These are phyloP conservation scores for Globomyces sp. DNA, from an alignment of 371 early-diverging fungal genomes.

Conservation along the genomic window DNA sequence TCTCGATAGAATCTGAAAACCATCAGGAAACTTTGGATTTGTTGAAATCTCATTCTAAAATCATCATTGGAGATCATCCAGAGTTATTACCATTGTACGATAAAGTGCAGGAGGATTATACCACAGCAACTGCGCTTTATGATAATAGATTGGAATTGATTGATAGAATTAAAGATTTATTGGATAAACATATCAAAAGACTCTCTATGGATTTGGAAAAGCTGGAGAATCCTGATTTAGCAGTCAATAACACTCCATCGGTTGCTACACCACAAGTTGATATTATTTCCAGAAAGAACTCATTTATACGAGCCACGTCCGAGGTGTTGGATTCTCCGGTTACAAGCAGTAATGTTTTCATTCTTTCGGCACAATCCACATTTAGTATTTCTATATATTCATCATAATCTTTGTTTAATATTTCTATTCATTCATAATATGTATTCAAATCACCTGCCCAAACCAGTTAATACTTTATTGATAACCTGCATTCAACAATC, in stretches of 20 bases:
- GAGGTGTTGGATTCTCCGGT: neutral
- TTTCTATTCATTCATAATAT: too few relatives aligned
- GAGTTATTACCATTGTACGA: too few relatives aligned
- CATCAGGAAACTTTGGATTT: too few relatives aligned
- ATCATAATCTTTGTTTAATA: too few relatives aligned
- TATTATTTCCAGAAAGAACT: conserved; percentile 15
- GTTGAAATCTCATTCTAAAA: too few relatives aligned
- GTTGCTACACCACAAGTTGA: conserved; percentile 11
- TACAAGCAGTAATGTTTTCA: neutral
- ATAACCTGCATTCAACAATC: too few relatives aligned
- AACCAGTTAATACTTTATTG: too few relatives aligned
- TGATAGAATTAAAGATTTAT: conserved; percentile 22
- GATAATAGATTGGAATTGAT: conserved; percentile 34
- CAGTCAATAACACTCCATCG: too few relatives aligned
- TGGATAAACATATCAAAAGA: conserved; percentile 30
- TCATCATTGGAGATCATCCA: too few relatives aligned
- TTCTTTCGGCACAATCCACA: neutral
- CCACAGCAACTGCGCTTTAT: neutral
- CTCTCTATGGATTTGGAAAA: conserved; percentile 30
- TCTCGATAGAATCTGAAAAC: too few relatives aligned
- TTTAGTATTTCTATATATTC: neutral
- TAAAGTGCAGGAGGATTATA: neutral
- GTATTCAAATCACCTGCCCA: too few relatives aligned
- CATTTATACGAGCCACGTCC: conserved; percentile 9
- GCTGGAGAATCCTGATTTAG: conserved; percentile 16